Conservation (phyloP, 306 rosid species). For the Parietaria judaica region DNA sequence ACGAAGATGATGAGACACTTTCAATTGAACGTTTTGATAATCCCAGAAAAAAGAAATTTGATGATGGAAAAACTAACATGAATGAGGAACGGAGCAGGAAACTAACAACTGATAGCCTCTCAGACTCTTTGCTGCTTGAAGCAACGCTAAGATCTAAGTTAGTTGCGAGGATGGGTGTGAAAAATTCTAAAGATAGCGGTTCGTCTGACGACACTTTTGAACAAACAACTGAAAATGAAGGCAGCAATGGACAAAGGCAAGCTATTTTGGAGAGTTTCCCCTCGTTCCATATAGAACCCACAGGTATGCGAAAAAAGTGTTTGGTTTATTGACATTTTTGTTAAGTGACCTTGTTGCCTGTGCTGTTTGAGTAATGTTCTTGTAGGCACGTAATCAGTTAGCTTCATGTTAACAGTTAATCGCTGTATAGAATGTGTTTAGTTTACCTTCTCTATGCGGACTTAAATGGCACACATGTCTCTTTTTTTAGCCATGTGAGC, state of each 20-base stretch:
- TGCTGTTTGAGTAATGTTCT: not conserved
- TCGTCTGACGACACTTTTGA: slow-evolving; percentile 32
- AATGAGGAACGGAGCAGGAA: slow-evolving; percentile 29
- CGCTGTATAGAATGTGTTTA: too few relatives aligned
- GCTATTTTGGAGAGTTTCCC: slow-evolving; percentile 20
- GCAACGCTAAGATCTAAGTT: slow-evolving; percentile 72
- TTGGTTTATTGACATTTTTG: not conserved
- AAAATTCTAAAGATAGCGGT: slow-evolving; percentile 28
- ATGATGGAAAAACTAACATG: slow-evolving; percentile 25
- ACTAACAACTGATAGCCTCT: slow-evolving; percentile 23
- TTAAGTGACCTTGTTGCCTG: not conserved
- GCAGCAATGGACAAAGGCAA: slow-evolving; percentile 32
- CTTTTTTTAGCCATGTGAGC: slow-evolving; percentile 1
- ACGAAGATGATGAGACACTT: slow-evolving; percentile 66
- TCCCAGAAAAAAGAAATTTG: slow-evolving; percentile 21
- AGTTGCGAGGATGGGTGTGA: slow-evolving; percentile 57
- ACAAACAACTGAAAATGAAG: slow-evolving; percentile 46
- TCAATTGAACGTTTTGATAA: slow-evolving; percentile 37
- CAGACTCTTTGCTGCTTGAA: slow-evolving; percentile 78
- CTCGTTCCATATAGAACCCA: slow-evolving; percentile 17
- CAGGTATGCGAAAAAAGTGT: slow-evolving; percentile 1
- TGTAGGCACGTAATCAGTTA: not conserved
- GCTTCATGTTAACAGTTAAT: not conserved
- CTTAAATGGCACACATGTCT: not conserved
- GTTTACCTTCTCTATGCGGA: too few relatives aligned